phyloP scores from a whole-genome alignment of 176 grass and related monocot species.

The Oryza brachyantha region DNA sequence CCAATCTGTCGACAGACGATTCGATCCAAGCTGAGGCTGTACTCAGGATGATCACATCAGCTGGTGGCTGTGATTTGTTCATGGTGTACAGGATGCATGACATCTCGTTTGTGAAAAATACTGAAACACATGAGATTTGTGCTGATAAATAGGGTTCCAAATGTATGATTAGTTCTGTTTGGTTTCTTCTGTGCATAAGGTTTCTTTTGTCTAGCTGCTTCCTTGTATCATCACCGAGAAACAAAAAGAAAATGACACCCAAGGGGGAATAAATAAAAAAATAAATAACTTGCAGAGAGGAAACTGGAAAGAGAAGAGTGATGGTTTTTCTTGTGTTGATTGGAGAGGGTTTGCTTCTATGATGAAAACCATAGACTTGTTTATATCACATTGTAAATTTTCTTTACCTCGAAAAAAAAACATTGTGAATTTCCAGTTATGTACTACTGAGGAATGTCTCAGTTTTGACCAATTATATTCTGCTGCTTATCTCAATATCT shows the following conservation, averaged over 20 bases:
- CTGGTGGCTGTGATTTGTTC: background rate
- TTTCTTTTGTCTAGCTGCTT: background rate
- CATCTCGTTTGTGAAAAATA: background rate
- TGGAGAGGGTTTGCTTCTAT: background rate
- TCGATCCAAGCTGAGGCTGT: slow-evolving; percentile 75
- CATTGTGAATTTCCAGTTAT: background rate
- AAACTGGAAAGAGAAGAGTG: background rate
- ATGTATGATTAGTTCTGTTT: too few species aligned
- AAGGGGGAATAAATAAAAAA: background rate
- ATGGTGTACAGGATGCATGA: background rate
- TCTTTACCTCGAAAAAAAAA: too few species aligned
- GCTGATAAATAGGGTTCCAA: too few species aligned
- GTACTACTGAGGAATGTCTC: background rate
- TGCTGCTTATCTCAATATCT: too few species aligned
- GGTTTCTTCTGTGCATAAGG: background rate
- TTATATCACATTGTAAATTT: background rate
- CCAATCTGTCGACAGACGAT: slow-evolving; percentile 80
- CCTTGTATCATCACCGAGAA: background rate
- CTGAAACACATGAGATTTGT: too few species aligned
- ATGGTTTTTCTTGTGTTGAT: background rate
- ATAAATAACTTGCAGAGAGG: background rate
- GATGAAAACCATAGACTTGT: background rate
- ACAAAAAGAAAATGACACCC: background rate
- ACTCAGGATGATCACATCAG: slow-evolving; percentile 46
- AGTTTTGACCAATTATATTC: background rate